Evolutionary conservation across 352 stramenopile genomes (phyloP).

Genomic region (Phytophthora ramorum): DNA sequence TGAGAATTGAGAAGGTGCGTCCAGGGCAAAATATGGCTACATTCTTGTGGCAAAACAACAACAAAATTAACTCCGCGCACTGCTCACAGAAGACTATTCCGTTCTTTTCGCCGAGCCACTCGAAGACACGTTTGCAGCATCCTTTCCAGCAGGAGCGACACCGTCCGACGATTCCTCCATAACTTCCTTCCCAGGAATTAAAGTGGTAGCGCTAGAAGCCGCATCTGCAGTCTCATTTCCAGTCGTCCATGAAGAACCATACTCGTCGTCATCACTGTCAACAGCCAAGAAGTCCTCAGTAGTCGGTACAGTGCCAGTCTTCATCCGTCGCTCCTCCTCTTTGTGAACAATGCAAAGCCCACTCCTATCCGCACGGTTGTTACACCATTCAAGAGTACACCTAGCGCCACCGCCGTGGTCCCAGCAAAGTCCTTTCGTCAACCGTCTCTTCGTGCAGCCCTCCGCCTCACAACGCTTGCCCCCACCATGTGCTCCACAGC

Average conservation of each 20-base stretch:
- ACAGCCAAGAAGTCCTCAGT: not conserved
- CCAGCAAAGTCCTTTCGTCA: slow-evolving; percentile 18
- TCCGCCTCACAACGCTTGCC: slow-evolving; percentile 26
- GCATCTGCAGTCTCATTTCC: not conserved
- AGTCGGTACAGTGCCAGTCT: not conserved
- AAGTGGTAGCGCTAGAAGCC: not conserved
- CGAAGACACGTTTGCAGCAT: not conserved
- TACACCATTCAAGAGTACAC: slow-evolving; percentile 25
- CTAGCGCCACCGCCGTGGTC: slow-evolving; percentile 22
- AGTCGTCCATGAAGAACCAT: not conserved
- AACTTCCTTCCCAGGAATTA: not conserved
- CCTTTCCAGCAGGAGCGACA: not conserved
- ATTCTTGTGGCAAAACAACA: too few species aligned
- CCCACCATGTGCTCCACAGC: slow-evolving; percentile 26
- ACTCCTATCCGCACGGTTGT: slow-evolving; percentile 9
- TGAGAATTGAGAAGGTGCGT: too few species aligned
- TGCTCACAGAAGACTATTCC: not conserved
- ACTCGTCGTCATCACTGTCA: slow-evolving; percentile 13
- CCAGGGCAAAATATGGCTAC: too few species aligned
- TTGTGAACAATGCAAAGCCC: slow-evolving; percentile 21
- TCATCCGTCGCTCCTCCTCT: slow-evolving; percentile 15
- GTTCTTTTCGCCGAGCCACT: not conserved
- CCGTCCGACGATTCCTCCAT: not conserved
- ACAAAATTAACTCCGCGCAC: not conserved
- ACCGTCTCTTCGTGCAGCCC: slow-evolving; percentile 24